Evolutionary conservation across 108 stramenopile species (phyloP).

Genomic region (Nitzschia sp.): DNA sequence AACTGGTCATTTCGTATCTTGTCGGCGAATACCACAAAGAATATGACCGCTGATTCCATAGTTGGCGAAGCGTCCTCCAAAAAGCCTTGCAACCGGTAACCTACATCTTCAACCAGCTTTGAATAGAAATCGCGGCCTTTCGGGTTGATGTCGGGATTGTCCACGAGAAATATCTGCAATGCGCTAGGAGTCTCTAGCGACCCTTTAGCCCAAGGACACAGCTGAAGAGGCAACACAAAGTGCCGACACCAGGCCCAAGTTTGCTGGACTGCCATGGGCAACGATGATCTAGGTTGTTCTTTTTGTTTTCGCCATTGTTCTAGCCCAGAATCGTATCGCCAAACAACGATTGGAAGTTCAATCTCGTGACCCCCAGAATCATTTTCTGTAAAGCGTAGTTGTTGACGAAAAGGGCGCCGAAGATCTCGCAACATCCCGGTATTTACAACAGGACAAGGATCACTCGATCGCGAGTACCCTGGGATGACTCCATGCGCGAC

Average conservation of each 20-base stretch:
- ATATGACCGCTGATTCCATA: constrained; percentile 64
- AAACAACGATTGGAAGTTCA: background rate
- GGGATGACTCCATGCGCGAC: no score
- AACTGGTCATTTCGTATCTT: background rate
- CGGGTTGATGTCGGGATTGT: background rate
- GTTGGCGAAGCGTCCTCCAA: background rate
- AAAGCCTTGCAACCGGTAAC: constrained; percentile 28
- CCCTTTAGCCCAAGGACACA: constrained; percentile 76
- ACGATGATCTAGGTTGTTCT: background rate
- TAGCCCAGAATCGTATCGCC: background rate
- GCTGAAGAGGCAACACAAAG: constrained; percentile 56
- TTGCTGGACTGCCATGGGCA: constrained; percentile 28
- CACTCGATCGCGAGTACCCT: background rate
- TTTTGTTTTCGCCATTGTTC: background rate
- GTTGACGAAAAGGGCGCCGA: background rate
- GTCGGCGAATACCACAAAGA: constrained; percentile 52
- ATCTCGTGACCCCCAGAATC: background rate
- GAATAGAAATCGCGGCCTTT: background rate
- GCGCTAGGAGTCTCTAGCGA: constrained; percentile 47
- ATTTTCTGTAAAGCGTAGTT: background rate
- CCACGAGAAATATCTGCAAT: constrained; percentile 58
- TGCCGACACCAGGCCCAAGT: constrained; percentile 61
- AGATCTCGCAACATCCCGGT: background rate
- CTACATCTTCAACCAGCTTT: constrained; percentile 1
- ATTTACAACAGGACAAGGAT: background rate